Evolutionary conservation across 495 filamentous ascomycete species (phyloP).

Genomic region (Talaromyces liani): DNA sequence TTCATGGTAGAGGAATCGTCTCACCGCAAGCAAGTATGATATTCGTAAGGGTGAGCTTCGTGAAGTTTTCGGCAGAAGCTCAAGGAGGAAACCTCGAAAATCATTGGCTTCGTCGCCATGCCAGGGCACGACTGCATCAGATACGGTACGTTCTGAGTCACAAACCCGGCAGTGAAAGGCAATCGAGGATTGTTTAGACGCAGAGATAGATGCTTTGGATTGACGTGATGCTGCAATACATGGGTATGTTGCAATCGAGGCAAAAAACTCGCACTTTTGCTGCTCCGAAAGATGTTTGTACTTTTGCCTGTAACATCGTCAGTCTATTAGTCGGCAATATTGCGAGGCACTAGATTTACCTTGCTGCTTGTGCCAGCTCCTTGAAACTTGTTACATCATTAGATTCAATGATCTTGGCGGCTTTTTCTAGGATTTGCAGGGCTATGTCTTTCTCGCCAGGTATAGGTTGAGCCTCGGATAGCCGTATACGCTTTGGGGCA

Average conservation of each 20-base stretch:
- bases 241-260: constrained; percentile 31
- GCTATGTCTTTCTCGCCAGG: constrained; percentile 7
- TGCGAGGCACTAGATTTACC: constrained; percentile 20
- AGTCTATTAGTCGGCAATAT: neutral
- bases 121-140: constrained; percentile 14
- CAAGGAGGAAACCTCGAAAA: constrained; percentile 45
- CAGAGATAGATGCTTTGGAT: neutral
- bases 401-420: constrained; percentile 16
- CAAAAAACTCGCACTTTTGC: constrained; percentile 24
- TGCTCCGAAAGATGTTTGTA: constrained; percentile 25
- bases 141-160: constrained; percentile 18
- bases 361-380: constrained; percentile 18
- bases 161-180: constrained; percentile 29
- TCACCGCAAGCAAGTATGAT: constrained; percentile 63
- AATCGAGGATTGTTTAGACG: neutral
- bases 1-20: constrained; percentile 59
- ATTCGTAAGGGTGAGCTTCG: constrained; percentile 57
- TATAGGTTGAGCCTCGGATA: constrained; percentile 8
- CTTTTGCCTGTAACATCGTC: constrained; percentile 10
- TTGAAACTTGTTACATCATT: constrained; percentile 15
- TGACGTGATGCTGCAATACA: constrained; percentile 25
- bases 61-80: constrained; percentile 50
- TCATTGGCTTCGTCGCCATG: constrained; percentile 30
- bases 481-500: constrained; percentile 22
- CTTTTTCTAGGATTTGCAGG: constrained; percentile 15